phyloP scores from a whole-genome alignment of 345 rosid species.

The Tarenaya hassleriana region DNA sequence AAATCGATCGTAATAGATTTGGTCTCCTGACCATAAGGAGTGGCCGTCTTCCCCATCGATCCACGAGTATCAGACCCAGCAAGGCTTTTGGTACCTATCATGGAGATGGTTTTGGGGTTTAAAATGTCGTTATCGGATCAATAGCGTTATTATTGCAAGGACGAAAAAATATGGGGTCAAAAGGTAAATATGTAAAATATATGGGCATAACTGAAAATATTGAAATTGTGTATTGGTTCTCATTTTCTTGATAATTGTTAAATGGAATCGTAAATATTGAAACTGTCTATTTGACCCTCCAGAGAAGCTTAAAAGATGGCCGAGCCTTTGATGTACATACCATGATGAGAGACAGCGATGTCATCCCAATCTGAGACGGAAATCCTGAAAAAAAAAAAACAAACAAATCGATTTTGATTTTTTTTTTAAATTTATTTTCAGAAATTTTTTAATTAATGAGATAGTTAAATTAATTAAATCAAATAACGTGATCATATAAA shows the following conservation, averaged over 20 bases:
- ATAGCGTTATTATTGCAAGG: not conserved
- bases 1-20: not conserved
- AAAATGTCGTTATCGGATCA: not conserved
- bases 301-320: too few relatives aligned
- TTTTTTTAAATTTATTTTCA: too few relatives aligned
- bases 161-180: not conserved
- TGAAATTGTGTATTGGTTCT: too few relatives aligned
- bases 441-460: not conserved
- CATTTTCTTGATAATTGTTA: too few relatives aligned
- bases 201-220: not conserved
- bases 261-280: too few relatives aligned
- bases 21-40: slow-evolving; percentile 25
- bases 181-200: not conserved
- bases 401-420: not conserved
- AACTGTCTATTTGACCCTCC: too few relatives aligned
- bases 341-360: slow-evolving; percentile 24
- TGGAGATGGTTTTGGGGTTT: not conserved
- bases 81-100: slow-evolving; percentile 28
- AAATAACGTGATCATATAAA: too few relatives aligned
- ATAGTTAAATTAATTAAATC: not conserved
- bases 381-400: slow-evolving; percentile 18
- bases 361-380: slow-evolving; percentile 30
- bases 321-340: slow-evolving; percentile 16
- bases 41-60: slow-evolving; percentile 30
- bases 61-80: slow-evolving; percentile 19